phyloP scores from a whole-genome alignment of 2,329 filamentous ascomycete species.

The Venturia aucupariae region DNA sequence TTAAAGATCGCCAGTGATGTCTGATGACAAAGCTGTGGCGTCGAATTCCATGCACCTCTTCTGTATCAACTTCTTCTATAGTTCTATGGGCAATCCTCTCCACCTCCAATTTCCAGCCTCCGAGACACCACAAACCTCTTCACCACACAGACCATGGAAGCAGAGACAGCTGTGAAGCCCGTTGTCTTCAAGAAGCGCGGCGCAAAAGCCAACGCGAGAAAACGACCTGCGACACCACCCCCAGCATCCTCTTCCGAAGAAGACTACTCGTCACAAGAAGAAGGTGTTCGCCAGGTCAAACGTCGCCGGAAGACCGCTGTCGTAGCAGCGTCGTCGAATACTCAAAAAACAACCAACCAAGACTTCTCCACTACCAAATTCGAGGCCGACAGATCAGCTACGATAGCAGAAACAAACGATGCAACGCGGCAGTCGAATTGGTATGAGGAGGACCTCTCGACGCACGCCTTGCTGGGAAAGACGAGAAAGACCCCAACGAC shows the following conservation, averaged over 20 bases:
- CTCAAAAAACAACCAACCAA: conserved; percentile 19
- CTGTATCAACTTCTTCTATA: not conserved
- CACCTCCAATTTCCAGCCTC: not conserved
- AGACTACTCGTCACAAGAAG: conserved; percentile 66
- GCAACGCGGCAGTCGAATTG: conserved; percentile 85
- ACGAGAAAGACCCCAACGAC: conserved; percentile 34
- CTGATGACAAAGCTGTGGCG: conserved; percentile 5
- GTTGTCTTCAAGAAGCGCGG: conserved; percentile 80
- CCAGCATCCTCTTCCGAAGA: conserved; percentile 51
- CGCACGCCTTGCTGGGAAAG: conserved; percentile 51
- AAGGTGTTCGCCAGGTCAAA: conserved; percentile 69
- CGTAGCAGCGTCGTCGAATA: conserved; percentile 56
- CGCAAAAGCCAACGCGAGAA: conserved; percentile 69
- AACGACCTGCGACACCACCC: conserved; percentile 70
- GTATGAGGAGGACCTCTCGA: conserved; percentile 61
- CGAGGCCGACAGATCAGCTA: conserved; percentile 51
- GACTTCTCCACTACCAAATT: conserved; percentile 40
- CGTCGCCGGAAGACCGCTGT: conserved; percentile 62
- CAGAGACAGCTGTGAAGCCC: conserved; percentile 2
- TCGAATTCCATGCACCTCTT: not conserved
- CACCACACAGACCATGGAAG: not conserved
- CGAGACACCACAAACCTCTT: not conserved
- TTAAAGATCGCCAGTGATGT: not conserved
- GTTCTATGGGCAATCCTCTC: not conserved
- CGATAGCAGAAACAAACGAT: conserved; percentile 64